Percentiles rank a stretch among this genome's conserved stretches.
These are phyloP conservation scores for Fonsecaea erecta DNA, from an alignment of 2,329 filamentous ascomycete genomes.

Conservation along the genomic window DNA sequence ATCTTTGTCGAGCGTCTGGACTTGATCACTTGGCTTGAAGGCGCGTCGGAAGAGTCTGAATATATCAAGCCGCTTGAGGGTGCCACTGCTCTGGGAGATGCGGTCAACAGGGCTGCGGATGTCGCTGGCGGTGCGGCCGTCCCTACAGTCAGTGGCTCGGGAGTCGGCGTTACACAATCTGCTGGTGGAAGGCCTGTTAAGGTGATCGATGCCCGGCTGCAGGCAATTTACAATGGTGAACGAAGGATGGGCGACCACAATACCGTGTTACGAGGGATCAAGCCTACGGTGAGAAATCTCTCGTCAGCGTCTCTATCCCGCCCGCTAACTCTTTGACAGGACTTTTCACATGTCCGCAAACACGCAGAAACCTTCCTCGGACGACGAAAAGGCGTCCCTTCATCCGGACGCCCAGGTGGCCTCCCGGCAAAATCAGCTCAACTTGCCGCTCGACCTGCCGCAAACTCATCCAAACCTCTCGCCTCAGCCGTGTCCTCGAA, in stretches of 20 bases:
- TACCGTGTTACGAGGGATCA: constrained; percentile 81
- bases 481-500: constrained; percentile 46
- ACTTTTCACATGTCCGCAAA: constrained; percentile 93
- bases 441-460: constrained; percentile 33
- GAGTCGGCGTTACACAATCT: constrained; percentile 45
- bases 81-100: constrained; percentile 54
- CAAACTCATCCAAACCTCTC: constrained; percentile 31
- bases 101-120: constrained; percentile 53
- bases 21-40: constrained; percentile 90
- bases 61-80: constrained; percentile 84
- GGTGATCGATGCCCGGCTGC: constrained; percentile 78
- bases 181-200: constrained; percentile 59
- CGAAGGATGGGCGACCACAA: constrained; percentile 92
- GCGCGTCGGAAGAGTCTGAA: constrained; percentile 86
- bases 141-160: constrained; percentile 46
- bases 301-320: constrained; percentile 8
- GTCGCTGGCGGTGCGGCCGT: constrained; percentile 56
- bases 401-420: constrained; percentile 43
- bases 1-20: constrained; percentile 91
- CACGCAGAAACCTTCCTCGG: constrained; percentile 76
- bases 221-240: constrained; percentile 90
- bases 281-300: constrained; percentile 71
- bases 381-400: constrained; percentile 51
- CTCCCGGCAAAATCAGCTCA: constrained; percentile 28
- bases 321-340: constrained; percentile 58